Evolutionary conservation across 306 rosid genomes (phyloP), one percentile per base, ranked within the genome.

Genomic region (Corylus avellana): DNA sequence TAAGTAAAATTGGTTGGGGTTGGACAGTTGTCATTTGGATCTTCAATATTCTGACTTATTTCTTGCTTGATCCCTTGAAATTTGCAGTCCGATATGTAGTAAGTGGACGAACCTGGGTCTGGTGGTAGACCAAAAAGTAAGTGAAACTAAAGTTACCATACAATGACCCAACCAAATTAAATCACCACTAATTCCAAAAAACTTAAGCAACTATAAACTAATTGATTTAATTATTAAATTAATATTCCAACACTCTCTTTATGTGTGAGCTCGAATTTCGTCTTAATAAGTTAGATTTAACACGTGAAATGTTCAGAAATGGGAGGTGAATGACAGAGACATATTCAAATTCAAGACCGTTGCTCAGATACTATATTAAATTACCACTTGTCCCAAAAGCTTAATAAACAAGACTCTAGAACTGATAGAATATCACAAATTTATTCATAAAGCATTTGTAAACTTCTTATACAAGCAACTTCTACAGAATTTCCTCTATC

Each of bases 1-100:
- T 92, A 70, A 85, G 47, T 84, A 76, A 55, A 0, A 92, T 92
- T 42, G 92, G 90, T 27, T 88, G 92, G 97, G 70, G 81, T 1
- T 92, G 97, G 97, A 86, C 94, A 35, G 90, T 85, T 73, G 84
- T 88, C 57, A 90, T 92, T 61, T 90, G 94, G 97, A 1, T 90
- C 51, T 92, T 77, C 87, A 90, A 85, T 75, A 79, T 50, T 57
- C 3, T 80, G 47, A 86, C 91, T 17, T 92, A 90, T 69, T 7
- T 90, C 37, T 66, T 89, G 64, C 88, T 90, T 49, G 97, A 90
- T 86, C 97, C 95, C 73, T 70, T 92, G 56, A 92, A 92, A 83
- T 92, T 92, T 73, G 87, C 82, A 25, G 95, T 90, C 71, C 85
- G 92, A 29, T 92, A 90, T 76, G 91, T 86, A 72, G 72, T 86